Evolutionary conservation across 148 eudicot species (phyloP), one percentile per base, ranked within the genome.

Genomic region (Diospyros kaki): DNA sequence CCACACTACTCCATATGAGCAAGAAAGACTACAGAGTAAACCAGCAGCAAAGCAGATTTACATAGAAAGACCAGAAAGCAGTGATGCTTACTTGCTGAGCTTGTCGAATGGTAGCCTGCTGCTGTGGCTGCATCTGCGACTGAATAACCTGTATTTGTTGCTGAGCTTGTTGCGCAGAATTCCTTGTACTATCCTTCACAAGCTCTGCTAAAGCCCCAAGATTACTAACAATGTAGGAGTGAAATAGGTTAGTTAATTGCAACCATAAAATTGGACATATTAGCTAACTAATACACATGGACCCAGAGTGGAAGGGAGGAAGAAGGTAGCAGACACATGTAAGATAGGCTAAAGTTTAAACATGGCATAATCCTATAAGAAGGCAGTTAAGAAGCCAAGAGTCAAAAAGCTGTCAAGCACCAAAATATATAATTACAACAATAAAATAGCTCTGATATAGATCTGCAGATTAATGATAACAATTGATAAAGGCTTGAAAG

Each of bases 161-260:
- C 61, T 85, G 85, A 81, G 81, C 82, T 81, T 82, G 91, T 75
- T 85, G 99, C 50, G 72, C 82, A 75, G 66, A 51, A 64, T 81
- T 89, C 82, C 89, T 83, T 59, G 82, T 52, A 76, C 87, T 80
- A 80, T 86, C 91, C 87, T 92, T 95, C 68, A 95, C 83, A 76
- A 83, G 82, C 72, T 92, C 94, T 38, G 89, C 84, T 67, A 95
- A 84, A 72, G 83, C 77, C 61, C 82, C 90, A 78, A 92, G 85
- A 82, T 89, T 91, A 76, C 99, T 90, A 87, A 75, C 41, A 61
- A 81, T 66, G 64, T 51, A 74, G 75, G 63, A 56, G 56, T 5
- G 40, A 64, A 72, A 73, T 43, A 46, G 6, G 52, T 83, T 63
- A 85, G 75, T 71, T 54, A 63, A 45, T 65, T 43, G 40, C n/a